Base-by-base conservation (phyloP, 148 eudicot genomes). In the Rhododendron molle region DNA sequence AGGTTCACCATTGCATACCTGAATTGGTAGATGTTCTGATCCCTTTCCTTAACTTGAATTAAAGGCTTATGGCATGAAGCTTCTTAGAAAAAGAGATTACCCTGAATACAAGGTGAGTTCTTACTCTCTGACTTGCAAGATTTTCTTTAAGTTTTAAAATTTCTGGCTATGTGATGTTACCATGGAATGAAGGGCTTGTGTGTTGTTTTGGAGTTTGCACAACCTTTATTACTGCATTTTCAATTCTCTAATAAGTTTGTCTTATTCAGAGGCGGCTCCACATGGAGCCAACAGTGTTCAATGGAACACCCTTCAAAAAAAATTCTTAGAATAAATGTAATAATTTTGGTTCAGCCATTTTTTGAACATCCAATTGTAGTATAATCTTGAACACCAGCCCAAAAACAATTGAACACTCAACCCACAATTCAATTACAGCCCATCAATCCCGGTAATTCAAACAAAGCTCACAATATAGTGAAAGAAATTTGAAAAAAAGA, bases 41-140 rank as follows among this genome's bases (percentile, higher is more conserved):
- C 58, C 65, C 28, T 76, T 47, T 18, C 83, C 36, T 36, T 81
- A 40, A 40, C 81, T 80, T 85, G 78, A 83, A 83, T 83, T 54
- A 54, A 84, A 95, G 98, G 98, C 96, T 71, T 93, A 79, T 92
- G 98, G 96, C 84, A 95, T 95, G 98, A 94, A 92, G 83, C 94
- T 95, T 83, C 93, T 93, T 32, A 87, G 93, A 44, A 92, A 86
- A 89, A 89, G 88, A 88, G 98, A 95, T 88, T 80, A 88, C 84
- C 96, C 98, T 14, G 91, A 92, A 83, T 84, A 91, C 90, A 93
- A 95, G 96, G 95, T 95, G 80, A 81, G 76, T 54, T 40, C 14
- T 15, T 77, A 49, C 44, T 71, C 60, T 23, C 30, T 10, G 38
- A 65, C 23, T n/a, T 16, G 26, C 52, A 44, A 43, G n/a, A 54